Base-by-base conservation (phyloP, 2,329 filamentous ascomycete genomes). In the Leptographium radiaticola region DNA sequence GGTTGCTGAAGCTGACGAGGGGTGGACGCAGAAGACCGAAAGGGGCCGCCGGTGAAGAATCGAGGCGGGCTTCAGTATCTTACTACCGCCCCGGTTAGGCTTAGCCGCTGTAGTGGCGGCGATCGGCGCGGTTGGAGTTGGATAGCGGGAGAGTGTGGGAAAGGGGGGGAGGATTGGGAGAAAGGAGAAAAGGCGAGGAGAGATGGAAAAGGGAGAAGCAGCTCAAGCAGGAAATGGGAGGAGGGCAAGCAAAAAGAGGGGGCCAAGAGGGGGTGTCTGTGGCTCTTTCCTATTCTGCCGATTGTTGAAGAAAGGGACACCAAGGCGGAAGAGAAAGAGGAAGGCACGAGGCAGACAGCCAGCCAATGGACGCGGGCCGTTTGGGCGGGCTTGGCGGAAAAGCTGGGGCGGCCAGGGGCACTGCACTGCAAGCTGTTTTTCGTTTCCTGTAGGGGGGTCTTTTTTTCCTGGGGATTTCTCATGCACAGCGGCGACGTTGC, bases 371-470 rank as follows among this genome's bases (percentile, higher is more conserved):
- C 34, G 18, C 4, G 9, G 18, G 34, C 18, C 18, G 34, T 39
- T 25, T 34, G 16, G 18, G 47, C 34, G 30, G 33, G 47, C 18
- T 16, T n/a, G 25, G 25, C 25, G 25, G 25, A 9, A 30, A 13
- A 39, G 36, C 30, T 33, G 20, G 43, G 44, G 25, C 30, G 44
- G 40, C 40, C 25, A 44, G 36, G 18, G 42, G 11, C 18, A 25
- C 53, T 56, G 57, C 50, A 49, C 50, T 56, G 53, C 47, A 49
- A 36, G 25, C 49, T 49, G 36, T 38, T 38, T 38, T 38, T 38
- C 15, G 15, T 38, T 38, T 38, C 15, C 12, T 40, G 18, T n/a
- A n/a, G 39, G 18, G 39, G 10, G 18, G 20, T 12, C 25, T 44
- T 44, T 4, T 43, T 10, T 18, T 44, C 25, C 42, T 44, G 42